These are phyloP conservation scores for Globisporangium ultimum DNA, from an alignment of 352 stramenopile species.

Conservation along the genomic window DNA sequence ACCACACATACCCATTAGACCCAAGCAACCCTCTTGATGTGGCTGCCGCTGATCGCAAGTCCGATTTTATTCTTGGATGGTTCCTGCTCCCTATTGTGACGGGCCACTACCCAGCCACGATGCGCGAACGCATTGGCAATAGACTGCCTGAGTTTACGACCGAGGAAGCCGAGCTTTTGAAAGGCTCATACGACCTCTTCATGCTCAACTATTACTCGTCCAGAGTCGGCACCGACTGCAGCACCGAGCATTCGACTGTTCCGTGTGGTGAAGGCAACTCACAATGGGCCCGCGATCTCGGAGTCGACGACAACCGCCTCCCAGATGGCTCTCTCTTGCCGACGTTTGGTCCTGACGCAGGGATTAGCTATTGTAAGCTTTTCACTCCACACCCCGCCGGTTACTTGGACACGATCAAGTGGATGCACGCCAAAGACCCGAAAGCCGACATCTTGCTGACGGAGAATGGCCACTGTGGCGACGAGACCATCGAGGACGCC, in stretches of 20 bases:
- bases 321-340: slow-evolving; percentile 53
- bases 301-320: slow-evolving; percentile 46
- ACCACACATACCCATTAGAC: slow-evolving; percentile 77
- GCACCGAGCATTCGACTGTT: slow-evolving; percentile 23
- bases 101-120: slow-evolving; percentile 91
- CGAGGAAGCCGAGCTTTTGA: slow-evolving; percentile 68
- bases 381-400: slow-evolving; percentile 40
- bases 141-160: slow-evolving; percentile 86
- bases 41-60: slow-evolving; percentile 70
- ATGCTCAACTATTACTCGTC: slow-evolving; percentile 93
- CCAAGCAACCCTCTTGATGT: slow-evolving; percentile 37
- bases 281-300: slow-evolving; percentile 42
- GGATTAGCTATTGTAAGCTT: slow-evolving; percentile 28
- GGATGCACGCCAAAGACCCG: slow-evolving; percentile 53
- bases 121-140: slow-evolving; percentile 76
- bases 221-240: slow-evolving; percentile 47
- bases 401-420: slow-evolving; percentile 65
- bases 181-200: slow-evolving; percentile 91
- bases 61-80: slow-evolving; percentile 91
- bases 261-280: slow-evolving; percentile 24
- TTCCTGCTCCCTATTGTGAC: slow-evolving; percentile 89
- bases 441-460: slow-evolving; percentile 53
- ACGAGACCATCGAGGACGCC: slow-evolving; percentile 42
- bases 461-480: slow-evolving; percentile 62
- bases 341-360: slow-evolving; percentile 5